Evolutionary conservation across 345 rosid genomes (phyloP).

Genomic region (Laguncularia racemosa): DNA sequence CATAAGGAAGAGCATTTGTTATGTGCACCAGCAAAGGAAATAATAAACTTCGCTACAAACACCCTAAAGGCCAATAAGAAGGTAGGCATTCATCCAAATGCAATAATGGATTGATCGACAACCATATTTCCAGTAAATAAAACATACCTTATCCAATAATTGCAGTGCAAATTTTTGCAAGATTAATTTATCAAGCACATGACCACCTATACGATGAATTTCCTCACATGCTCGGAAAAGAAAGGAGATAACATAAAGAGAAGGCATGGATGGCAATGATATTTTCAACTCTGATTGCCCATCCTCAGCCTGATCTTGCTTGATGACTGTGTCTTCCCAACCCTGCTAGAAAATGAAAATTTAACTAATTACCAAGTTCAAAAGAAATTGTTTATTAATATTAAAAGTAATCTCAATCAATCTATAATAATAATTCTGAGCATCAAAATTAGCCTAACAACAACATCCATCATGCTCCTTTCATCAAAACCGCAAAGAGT

Average conservation of each 20-base stretch:
- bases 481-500: too few species aligned
- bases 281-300: constrained; percentile 76
- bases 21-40: too few species aligned
- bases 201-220: constrained; percentile 96
- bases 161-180: constrained; percentile 66
- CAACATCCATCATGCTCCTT: too few species aligned
- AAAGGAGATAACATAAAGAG: constrained; percentile 82
- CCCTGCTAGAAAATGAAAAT: constrained; percentile 52
- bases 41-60: too few species aligned
- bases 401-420: background rate
- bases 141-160: constrained; percentile 69
- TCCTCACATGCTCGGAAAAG: constrained; percentile 96
- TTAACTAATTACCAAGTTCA: background rate
- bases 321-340: constrained; percentile 92
- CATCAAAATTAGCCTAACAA: too few species aligned
- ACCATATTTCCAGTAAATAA: too few species aligned
- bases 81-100: too few species aligned
- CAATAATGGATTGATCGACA: too few species aligned
- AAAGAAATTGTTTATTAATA: background rate
- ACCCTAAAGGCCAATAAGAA: too few species aligned
- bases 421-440: too few species aligned
- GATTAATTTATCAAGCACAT: constrained; percentile 82
- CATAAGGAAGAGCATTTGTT: too few species aligned
- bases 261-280: constrained; percentile 92
- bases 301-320: constrained; percentile 65